Conservation (phyloP, 164 flowering plant genomes). For the Stephania japonica region DNA sequence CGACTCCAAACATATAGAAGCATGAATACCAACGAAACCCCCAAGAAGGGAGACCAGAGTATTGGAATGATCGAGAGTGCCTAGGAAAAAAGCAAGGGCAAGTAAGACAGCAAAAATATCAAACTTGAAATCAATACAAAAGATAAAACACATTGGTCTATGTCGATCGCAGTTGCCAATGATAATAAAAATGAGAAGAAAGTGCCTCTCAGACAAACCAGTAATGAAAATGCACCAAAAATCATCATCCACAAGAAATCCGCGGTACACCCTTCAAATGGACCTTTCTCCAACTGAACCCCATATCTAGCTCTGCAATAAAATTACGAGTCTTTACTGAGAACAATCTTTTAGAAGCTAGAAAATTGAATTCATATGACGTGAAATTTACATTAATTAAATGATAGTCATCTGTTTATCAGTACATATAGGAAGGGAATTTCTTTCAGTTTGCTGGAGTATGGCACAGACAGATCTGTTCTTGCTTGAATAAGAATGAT, state of each 20-base stretch:
- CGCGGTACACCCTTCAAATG: conserved; percentile 81
- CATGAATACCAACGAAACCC: conserved; percentile 79
- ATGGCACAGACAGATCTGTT: too few species aligned
- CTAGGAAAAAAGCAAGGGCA: conserved; percentile 12
- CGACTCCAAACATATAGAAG: conserved; percentile 86
- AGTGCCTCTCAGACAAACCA: conserved; percentile 41
- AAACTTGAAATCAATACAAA: background rate
- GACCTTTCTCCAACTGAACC: conserved; percentile 84
- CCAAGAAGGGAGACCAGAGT: conserved; percentile 43
- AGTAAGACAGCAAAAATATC: background rate
- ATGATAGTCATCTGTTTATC: background rate
- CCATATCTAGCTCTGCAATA: conserved; percentile 80
- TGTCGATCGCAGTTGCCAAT: background rate
- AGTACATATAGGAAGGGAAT: too few species aligned
- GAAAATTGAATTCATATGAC: background rate
- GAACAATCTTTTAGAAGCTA: background rate
- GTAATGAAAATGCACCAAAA: conserved; percentile 62
- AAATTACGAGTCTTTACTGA: background rate
- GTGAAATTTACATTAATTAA: too few species aligned
- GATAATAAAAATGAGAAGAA: background rate
- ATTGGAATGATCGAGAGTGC: conserved; percentile 40
- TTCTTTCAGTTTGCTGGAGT: too few species aligned
- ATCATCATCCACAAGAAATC: conserved; percentile 99
- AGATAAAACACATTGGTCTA: background rate
- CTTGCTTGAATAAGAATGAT: too few species aligned